Percentiles rank a stretch among this genome's conserved stretches.
Conservation (phyloP, 192 early-diverging fungal genomes). For the Funneliformis mosseae region DNA sequence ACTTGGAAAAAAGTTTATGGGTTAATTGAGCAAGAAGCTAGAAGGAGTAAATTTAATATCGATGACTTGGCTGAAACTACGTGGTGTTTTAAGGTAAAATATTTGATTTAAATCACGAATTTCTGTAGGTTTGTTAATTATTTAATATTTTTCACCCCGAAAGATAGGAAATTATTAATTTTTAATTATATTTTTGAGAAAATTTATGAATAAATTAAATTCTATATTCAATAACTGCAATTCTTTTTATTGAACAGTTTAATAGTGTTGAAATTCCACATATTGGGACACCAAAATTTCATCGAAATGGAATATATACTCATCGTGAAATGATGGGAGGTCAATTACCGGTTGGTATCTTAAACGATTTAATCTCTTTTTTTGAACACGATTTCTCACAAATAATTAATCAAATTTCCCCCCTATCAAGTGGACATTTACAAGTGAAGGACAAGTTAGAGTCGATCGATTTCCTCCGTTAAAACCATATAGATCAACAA, state of each 20-base stretch:
- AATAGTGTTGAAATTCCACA: not conserved
- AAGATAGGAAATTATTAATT: not conserved
- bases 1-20: not conserved
- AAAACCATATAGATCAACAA: not conserved
- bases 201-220: not conserved
- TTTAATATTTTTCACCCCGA: not conserved
- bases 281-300: not conserved
- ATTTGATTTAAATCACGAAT: not conserved
- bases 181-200: no score
- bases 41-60: not conserved
- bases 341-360: not conserved
- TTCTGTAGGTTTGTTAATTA: not conserved
- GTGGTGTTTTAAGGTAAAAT: not conserved
- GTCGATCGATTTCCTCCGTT: not conserved
- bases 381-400: no score
- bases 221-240: not conserved
- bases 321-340: not conserved
- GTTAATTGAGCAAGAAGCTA: not conserved
- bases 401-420: no score
- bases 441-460: not conserved
- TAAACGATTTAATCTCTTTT: no score
- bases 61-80: not conserved
- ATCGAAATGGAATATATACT: not conserved
- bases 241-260: not conserved
- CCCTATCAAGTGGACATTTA: not conserved